Conservation (phyloP, 805 yeast genomes). For the Blastobotrys americana region DNA sequence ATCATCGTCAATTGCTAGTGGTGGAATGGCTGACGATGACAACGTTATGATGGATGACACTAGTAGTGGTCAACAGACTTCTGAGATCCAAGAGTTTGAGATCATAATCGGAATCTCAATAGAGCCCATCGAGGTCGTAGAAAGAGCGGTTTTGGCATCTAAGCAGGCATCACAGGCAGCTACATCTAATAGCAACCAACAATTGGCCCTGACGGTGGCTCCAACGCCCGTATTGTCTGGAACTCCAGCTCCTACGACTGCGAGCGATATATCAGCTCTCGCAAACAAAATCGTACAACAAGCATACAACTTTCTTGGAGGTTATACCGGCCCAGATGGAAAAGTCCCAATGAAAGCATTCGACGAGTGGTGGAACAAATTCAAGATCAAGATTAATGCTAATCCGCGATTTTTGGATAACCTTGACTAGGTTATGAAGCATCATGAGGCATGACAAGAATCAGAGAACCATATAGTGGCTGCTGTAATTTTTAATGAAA, state of each 20-base stretch:
- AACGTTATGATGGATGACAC: slow-evolving; percentile 53
- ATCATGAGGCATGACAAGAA: no score
- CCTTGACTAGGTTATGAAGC: slow-evolving; percentile 26
- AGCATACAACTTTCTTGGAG: slow-evolving; percentile 83
- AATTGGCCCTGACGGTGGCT: slow-evolving; percentile 28
- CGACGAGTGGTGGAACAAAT: slow-evolving; percentile 92
- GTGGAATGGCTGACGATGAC: slow-evolving; percentile 35
- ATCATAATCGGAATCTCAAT: slow-evolving; percentile 79
- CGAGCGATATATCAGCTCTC: slow-evolving; percentile 46
- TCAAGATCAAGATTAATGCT: slow-evolving; percentile 61
- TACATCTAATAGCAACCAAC: slow-evolving; percentile 15
- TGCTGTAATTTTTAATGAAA: no score
- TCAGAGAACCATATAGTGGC: no score
- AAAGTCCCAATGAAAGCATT: slow-evolving; percentile 82
- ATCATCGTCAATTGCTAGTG: slow-evolving; percentile 4
- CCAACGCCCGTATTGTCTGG: slow-evolving; percentile 15
- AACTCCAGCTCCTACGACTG: slow-evolving; percentile 29
- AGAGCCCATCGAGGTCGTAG: slow-evolving; percentile 68
- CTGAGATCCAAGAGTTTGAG: slow-evolving; percentile 31
- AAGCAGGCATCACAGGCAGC: slow-evolving; percentile 27
- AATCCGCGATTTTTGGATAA: slow-evolving; percentile 77
- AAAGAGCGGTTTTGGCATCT: slow-evolving; percentile 41
- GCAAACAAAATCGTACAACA: slow-evolving; percentile 87
- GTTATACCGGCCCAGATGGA: slow-evolving; percentile 75
- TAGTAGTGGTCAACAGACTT: slow-evolving; percentile 21